Conservation (phyloP, 75 land plant genomes). For the Pinus albicaulis region DNA sequence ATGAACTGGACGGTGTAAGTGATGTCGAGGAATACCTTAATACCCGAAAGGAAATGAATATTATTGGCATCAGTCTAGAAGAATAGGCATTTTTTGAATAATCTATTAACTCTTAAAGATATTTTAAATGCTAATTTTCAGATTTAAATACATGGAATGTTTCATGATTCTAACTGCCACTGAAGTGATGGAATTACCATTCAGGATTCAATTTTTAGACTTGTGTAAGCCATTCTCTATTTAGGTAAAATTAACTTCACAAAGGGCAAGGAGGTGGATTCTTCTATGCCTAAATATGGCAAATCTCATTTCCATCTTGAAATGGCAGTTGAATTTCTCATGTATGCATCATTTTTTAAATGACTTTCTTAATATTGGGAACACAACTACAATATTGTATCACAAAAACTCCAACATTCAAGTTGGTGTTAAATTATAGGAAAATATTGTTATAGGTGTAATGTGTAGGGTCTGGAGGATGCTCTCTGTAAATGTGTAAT, state of each 20-base stretch:
- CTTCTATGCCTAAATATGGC: conserved; percentile 73
- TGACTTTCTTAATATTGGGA: no score
- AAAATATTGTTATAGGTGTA: conserved; percentile 52
- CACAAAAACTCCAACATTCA: no score
- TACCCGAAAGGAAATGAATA: conserved; percentile 93
- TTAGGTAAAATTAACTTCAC: conserved; percentile 75
- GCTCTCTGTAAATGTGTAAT: conserved; percentile 79
- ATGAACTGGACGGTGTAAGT: conserved; percentile 75
- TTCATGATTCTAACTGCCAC: neutral
- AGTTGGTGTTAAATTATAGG: neutral
- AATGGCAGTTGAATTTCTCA: conserved; percentile 72
- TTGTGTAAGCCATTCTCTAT: conserved; percentile 77
- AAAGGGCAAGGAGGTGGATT: conserved; percentile 73
- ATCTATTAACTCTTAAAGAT: no score
- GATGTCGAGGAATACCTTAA: conserved; percentile 86
- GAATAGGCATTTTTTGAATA: conserved; percentile 59
- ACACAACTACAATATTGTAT: no score
- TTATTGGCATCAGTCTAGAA: conserved; percentile 82
- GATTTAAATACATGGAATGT: neutral
- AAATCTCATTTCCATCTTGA: conserved; percentile 65
- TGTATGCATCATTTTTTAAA: conserved; percentile 24
- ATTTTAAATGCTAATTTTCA: neutral
- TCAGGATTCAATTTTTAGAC: conserved; percentile 90
- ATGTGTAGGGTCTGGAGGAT: no score
- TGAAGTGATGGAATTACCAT: neutral